These are phyloP conservation scores for Aspergillus jensenii DNA, from an alignment of 2,329 filamentous ascomycete species.

Conservation along the genomic window DNA sequence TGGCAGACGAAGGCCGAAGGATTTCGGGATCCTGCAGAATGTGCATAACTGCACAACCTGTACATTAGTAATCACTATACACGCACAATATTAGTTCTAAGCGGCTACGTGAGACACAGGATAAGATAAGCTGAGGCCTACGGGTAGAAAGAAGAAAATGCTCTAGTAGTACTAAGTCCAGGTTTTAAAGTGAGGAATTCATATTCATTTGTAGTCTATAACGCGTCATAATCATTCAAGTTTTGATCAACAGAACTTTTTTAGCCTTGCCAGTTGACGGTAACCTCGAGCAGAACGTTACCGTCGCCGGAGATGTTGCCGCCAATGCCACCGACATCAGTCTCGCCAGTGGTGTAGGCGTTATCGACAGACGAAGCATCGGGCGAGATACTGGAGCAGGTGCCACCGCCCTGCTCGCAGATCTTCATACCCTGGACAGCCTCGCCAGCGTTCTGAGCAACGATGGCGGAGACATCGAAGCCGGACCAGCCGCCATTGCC, in stretches of 20 bases:
- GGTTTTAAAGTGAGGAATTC: background rate
- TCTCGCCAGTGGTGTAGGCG: conserved; percentile 32
- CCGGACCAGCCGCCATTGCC: conserved; percentile 38
- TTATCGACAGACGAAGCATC: conserved; percentile 27
- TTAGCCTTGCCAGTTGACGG: conserved; percentile 30
- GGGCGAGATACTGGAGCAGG: conserved; percentile 33
- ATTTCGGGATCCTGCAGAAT: background rate
- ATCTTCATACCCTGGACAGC: conserved; percentile 39
- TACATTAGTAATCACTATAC: background rate
- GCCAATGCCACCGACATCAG: conserved; percentile 34
- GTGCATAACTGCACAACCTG: background rate
- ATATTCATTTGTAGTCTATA: no score
- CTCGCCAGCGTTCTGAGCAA: conserved; percentile 30
- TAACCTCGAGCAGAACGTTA: conserved; percentile 27
- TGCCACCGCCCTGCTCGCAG: conserved; percentile 24
- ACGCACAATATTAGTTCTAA: background rate
- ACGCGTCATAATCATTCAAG: background rate
- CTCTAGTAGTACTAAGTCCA: background rate
- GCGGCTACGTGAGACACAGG: no score
- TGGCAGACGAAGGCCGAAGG: background rate
- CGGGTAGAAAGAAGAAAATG: no score
- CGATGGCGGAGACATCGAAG: conserved; percentile 42
- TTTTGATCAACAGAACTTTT: background rate
- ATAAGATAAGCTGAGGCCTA: no score
- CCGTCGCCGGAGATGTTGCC: conserved; percentile 29